Percentiles rank a stretch among this genome's conserved stretches.
Evolutionary conservation across 768 basidiomycete genomes (phyloP).

Genomic region (Suillus hirtellus): DNA sequence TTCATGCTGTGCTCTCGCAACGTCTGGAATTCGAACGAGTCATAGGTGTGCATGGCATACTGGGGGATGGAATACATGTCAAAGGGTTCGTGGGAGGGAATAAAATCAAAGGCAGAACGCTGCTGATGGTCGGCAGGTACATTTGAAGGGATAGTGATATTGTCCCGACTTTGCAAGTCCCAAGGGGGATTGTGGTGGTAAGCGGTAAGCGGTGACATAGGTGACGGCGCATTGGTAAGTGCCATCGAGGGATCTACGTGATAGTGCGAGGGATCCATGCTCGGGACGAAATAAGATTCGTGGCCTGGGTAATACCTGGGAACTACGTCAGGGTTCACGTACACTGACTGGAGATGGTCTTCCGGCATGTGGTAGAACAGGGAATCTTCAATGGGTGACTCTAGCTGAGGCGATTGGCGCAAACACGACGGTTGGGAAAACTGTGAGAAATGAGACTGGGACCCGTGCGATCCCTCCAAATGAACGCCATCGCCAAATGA

Average conservation of each 20-base stretch:
- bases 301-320: constrained; percentile 21
- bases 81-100: constrained; percentile 20
- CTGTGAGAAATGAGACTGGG: constrained; percentile 23
- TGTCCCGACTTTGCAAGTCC: neutral
- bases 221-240: constrained; percentile 13
- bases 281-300: constrained; percentile 7
- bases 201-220: neutral
- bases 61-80: constrained; percentile 21
- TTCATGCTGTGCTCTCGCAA: constrained; percentile 29
- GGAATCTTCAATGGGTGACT: constrained; percentile 16
- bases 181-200: constrained; percentile 6
- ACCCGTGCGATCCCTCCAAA: constrained; percentile 21
- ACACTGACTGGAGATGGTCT: constrained; percentile 23
- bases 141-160: neutral
- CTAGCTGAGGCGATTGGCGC: constrained; percentile 20
- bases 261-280: constrained; percentile 23
- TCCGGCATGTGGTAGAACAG: constrained; percentile 22
- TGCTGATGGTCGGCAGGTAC: constrained; percentile 1
- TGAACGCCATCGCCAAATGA: constrained; percentile 16
- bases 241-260: constrained; percentile 17
- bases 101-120: constrained; percentile 21
- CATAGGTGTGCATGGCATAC: constrained; percentile 25
- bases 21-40: constrained; percentile 36
- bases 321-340: constrained; percentile 26
- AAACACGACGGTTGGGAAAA: constrained; percentile 6